phyloP scores from a whole-genome alignment of 2,329 filamentous ascomycete species.

The Drechslerella dactyloides region DNA sequence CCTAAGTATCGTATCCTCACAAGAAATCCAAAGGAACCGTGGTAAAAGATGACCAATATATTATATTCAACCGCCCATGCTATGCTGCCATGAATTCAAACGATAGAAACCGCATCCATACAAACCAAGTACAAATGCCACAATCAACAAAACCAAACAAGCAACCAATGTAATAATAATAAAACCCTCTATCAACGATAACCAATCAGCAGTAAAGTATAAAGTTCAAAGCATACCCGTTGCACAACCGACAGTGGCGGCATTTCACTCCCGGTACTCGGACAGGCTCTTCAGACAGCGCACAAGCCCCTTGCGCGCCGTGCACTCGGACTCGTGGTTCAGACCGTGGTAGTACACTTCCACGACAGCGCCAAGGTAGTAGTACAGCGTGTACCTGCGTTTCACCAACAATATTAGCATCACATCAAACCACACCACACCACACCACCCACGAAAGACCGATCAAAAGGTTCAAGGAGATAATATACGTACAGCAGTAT shows the following conservation, averaged over 20 bases:
- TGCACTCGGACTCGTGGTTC: constrained; percentile 32
- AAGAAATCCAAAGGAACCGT: too few relatives aligned
- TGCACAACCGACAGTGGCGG: too few relatives aligned
- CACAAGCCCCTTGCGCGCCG: constrained; percentile 38
- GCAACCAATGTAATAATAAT: too few relatives aligned
- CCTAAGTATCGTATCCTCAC: too few relatives aligned
- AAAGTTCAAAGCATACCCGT: too few relatives aligned
- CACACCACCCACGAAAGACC: too few relatives aligned
- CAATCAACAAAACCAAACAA: too few relatives aligned
- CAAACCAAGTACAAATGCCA: too few relatives aligned
- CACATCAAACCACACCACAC: too few relatives aligned
- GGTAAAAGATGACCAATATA: not conserved
- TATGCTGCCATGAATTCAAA: not conserved
- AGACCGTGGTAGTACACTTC: constrained; percentile 47
- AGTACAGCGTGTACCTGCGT: constrained; percentile 42
- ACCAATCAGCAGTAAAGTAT: too few relatives aligned
- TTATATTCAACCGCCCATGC: not conserved
- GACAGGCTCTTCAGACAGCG: constrained; percentile 40
- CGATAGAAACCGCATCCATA: not conserved
- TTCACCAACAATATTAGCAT: constrained; percentile 10
- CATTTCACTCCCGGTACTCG: constrained; percentile 37
- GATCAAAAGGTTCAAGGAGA: too few relatives aligned
- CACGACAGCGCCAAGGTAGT: constrained; percentile 38
- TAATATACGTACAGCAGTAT: constrained; percentile 32
- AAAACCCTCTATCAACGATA: too few relatives aligned